A percentile compares a stretch with the other conserved stretches of the same genome.
Conservation (phyloP, 2,329 filamentous ascomycete species). For the Davidsoniella eucalypti region DNA sequence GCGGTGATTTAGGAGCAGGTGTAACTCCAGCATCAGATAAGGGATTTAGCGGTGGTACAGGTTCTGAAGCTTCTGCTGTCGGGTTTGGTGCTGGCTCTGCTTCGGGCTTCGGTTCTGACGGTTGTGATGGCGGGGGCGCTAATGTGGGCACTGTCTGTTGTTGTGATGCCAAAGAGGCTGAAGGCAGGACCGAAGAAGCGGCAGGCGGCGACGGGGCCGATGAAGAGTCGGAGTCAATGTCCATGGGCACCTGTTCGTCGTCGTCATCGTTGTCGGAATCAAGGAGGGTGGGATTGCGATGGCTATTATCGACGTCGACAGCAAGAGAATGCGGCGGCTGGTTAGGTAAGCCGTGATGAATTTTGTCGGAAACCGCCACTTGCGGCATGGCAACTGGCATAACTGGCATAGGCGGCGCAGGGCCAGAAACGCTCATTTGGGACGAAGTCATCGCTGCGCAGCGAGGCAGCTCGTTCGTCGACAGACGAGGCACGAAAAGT, state of each 20-base stretch:
- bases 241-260: slow-evolving; percentile 10
- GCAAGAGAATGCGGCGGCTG: not conserved
- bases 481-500: not conserved
- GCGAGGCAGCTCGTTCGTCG: slow-evolving; percentile 12
- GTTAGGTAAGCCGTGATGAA: not conserved
- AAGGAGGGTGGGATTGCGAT: not conserved
- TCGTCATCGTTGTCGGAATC: not conserved
- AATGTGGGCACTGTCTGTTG: not conserved
- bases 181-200: not conserved
- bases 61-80: no score
- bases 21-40: no score
- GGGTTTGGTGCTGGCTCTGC: no score
- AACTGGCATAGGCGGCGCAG: slow-evolving; percentile 7
- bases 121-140: not conserved
- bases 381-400: slow-evolving; percentile 8
- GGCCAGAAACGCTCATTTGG: slow-evolving; percentile 10
- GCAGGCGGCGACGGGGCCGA: not conserved
- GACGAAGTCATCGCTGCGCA: slow-evolving; percentile 13
- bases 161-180: not conserved
- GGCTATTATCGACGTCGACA: no score
- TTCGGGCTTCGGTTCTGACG: no score
- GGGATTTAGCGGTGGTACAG: no score
- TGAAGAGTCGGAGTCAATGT: slow-evolving; percentile 9
- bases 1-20: no score
- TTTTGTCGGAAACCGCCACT: slow-evolving; percentile 4